Evolutionary conservation across 352 stramenopile genomes (phyloP).

Genomic region (Phytophthora citricola): DNA sequence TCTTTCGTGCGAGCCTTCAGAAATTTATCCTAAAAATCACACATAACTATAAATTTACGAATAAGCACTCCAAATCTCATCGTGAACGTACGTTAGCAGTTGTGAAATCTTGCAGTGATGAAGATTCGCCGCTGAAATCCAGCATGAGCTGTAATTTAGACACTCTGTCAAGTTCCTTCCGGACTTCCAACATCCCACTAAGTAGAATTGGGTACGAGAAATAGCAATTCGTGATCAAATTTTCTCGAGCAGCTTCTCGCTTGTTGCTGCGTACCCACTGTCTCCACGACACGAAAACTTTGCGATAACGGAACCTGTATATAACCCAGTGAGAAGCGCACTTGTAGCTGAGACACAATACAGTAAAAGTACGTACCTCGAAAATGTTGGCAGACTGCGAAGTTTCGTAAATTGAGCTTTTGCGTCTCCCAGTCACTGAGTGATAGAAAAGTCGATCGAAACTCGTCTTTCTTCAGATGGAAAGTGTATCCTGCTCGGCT

Average conservation of each 20-base stretch:
- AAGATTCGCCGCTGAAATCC: slow-evolving; percentile 50
- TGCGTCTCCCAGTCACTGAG: slow-evolving; percentile 62
- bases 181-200: slow-evolving; percentile 44
- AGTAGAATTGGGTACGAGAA: slow-evolving; percentile 55
- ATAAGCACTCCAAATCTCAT: no score
- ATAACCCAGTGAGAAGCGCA: no score
- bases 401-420: slow-evolving; percentile 48
- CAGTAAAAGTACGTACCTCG: slow-evolving; percentile 35
- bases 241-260: slow-evolving; percentile 48
- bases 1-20: slow-evolving; percentile 33
- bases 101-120: slow-evolving; percentile 41
- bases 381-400: slow-evolving; percentile 50
- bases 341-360: no score
- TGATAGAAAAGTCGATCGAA: slow-evolving; percentile 50
- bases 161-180: slow-evolving; percentile 35
- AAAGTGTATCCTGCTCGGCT: slow-evolving; percentile 67
- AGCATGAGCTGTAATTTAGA: slow-evolving; percentile 48
- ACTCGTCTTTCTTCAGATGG: slow-evolving; percentile 57
- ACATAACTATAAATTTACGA: background rate
- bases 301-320: slow-evolving; percentile 69
- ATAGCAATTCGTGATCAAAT: slow-evolving; percentile 51
- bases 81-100: slow-evolving; percentile 45
- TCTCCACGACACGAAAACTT: slow-evolving; percentile 68
- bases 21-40: slow-evolving; percentile 18
- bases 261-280: slow-evolving; percentile 55